Evolutionary conservation across 768 basidiomycete genomes (phyloP), one percentile per base, ranked within the genome.

Genomic region (Russula abietina): DNA sequence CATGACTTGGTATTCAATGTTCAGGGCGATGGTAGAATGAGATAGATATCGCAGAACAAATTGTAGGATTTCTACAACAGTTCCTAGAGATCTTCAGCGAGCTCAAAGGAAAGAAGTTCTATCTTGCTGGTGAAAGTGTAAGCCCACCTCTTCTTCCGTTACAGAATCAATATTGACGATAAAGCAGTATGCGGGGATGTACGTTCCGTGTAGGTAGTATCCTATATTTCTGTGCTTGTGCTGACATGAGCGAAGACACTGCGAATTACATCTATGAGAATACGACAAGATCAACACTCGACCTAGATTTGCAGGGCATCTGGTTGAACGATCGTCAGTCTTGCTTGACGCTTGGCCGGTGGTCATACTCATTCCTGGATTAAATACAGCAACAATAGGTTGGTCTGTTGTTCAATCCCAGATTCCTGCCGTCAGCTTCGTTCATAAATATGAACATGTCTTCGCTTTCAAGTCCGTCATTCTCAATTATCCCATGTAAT

Each of bases 81-180:
- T 91, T 91, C 74, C 76, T 91, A 5, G 78, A 84, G 26, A 82
- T 91, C 4, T 91, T 91, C 74, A 76, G 76, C 0, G 89, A 91
- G 68, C 69, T 91, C 52, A 88, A 89, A 70, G 79, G 79, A 24
- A 89, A 87, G 75, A 88, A 86, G 10, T 74, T 89, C 5, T 91
- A 83, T 70, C 68, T 90, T 4, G 76, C 81, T 17, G 89, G 89
- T 30, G 88, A 90, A 75, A 90, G 89, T 71, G 88, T 90, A 70
- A 71, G 88, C 68, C 10, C 14, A 0, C 2, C 7, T 26, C 55
- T 12, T 52, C 22, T 14, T 22, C 24, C 1, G 7, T 46, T 16
- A 30, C 32, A 0, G 10, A 55, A 60, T 46, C 16, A 12, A 26
- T 4, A 50, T 19, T 46, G 16, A 52, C 36, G 19, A 26, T 60